These are phyloP conservation scores for Ceratobasidium sp. DNA, from an alignment of 1,284 basidiomycete genomes.

Conservation along the genomic window DNA sequence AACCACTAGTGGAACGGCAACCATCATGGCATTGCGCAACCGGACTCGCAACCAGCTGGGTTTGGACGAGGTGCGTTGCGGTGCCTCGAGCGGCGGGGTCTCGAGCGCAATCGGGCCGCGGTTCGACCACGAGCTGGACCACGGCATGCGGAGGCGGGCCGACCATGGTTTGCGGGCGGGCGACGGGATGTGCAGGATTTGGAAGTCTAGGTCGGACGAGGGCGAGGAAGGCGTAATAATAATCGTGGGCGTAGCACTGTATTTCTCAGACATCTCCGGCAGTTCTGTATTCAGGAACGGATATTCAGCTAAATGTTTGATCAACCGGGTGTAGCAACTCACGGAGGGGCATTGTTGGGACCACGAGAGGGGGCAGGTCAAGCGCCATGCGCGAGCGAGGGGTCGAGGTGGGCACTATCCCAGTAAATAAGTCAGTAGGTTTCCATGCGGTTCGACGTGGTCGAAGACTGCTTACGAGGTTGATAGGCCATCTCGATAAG, in stretches of 20 bases:
- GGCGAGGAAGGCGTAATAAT: constrained; percentile 38
- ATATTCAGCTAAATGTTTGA: constrained; percentile 14
- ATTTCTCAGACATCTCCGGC: constrained; percentile 40
- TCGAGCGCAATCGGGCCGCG: constrained; percentile 35
- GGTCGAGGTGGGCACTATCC: constrained; percentile 1
- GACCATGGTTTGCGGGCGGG: constrained; percentile 26
- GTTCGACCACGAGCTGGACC: constrained; percentile 35
- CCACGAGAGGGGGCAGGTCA: constrained; percentile 36
- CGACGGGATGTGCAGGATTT: constrained; percentile 26
- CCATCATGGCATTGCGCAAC: constrained; percentile 32
- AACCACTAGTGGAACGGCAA: constrained; percentile 35
- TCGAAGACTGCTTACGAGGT: constrained; percentile 35
- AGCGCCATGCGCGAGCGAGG: constrained; percentile 37
- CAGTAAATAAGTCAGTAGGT: neutral
- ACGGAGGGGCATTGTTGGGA: constrained; percentile 37
- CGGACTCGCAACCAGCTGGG: constrained; percentile 15
- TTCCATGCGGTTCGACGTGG: neutral
- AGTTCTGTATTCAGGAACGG: constrained; percentile 1
- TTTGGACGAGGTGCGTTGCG: neutral
- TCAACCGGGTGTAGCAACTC: neutral
- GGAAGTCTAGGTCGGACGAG: constrained; percentile 39
- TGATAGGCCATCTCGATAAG: constrained; percentile 37
- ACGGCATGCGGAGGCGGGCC: constrained; percentile 33
- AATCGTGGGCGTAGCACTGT: constrained; percentile 35
- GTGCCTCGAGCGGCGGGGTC: constrained; percentile 20